Conservation (phyloP, 306 rosid species). For the Rubus parviflorus region DNA sequence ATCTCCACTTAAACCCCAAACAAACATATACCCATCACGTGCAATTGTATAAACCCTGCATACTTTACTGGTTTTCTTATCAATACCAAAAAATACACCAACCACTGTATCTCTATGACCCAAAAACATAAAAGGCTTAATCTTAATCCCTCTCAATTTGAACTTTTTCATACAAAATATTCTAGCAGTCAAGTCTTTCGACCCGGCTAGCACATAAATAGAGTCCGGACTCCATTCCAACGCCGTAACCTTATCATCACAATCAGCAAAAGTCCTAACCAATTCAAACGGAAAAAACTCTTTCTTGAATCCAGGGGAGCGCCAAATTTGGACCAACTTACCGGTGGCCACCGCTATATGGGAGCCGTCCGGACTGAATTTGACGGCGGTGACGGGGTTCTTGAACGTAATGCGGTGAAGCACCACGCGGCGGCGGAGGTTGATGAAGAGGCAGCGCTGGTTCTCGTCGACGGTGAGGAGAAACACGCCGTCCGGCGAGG, state of each 20-base stretch:
- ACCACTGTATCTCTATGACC: conserved; percentile 85
- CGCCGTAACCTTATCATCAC: conserved; percentile 50
- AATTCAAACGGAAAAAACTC: conserved; percentile 77
- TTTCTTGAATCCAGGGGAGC: conserved; percentile 66
- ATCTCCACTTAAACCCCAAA: conserved; percentile 52
- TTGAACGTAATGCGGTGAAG: conserved; percentile 89
- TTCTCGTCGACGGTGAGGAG: conserved; percentile 73
- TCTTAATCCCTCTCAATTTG: conserved; percentile 27
- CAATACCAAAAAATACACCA: conserved; percentile 69
- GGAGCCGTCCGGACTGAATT: conserved; percentile 63
- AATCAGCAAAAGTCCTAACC: conserved; percentile 64
- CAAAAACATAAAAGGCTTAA: conserved; percentile 62
- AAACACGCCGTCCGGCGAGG: conserved; percentile 77
- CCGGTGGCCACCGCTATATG: conserved; percentile 77
- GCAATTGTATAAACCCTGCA: conserved; percentile 65
- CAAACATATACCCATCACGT: conserved; percentile 65
- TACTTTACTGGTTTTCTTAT: conserved; percentile 57
- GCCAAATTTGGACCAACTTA: conserved; percentile 81
- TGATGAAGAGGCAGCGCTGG: conserved; percentile 74
- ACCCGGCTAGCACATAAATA: conserved; percentile 60
- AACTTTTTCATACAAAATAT: conserved; percentile 50
- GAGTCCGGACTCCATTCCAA: conserved; percentile 87
- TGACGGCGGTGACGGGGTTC: conserved; percentile 47
- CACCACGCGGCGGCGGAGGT: conserved; percentile 78
- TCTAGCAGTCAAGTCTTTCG: conserved; percentile 84